Evolutionary conservation across 768 basidiomycete genomes (phyloP), one percentile per base, ranked within the genome.

Genomic region (Crucibulum laeve): DNA sequence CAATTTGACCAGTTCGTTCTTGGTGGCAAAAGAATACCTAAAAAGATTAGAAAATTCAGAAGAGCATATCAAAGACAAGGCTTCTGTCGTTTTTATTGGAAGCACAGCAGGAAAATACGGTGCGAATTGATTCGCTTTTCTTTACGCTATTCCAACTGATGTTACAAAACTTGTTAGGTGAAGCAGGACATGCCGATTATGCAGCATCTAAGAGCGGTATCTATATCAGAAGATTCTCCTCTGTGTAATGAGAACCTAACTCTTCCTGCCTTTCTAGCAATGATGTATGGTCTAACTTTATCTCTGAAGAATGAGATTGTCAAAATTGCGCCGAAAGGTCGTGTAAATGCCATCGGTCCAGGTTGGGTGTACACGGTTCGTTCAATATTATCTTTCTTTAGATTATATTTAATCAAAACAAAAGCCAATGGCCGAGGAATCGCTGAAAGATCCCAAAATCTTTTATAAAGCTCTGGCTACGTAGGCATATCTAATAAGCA

Each of bases 261-360:
- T 47, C 4, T 22, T 38, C 14, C 15, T n/a, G n/a, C n/a, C n/a
- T n/a, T n/a, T 6, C 18, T 18, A 84, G 84, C 77, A 4, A 71
- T 85, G 67, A 86, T 86, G 84, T 82, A 84, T 48, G 87, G 85
- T 1, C 55, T 88, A 25, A 77, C 76, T 3, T 61, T 81, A 52
- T 69, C 79, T 4, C 68, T 88, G 51, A 88, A 89, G 64, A 89
- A 88, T 58, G 86, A 90, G 61, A 87, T 88, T 42, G 86, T 90
- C 35, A 77, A 78, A 60, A 76, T 87, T 46, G 84, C 85, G 0
- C 82, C 84, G 0, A 70, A 60, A 43, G 87, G 76, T 0, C 70
- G 86, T n/a, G 84, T 87, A 3, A 88, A 88, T 50, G 68, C 69
- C 34, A 69, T 89, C 14, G 81, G 74, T 0, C 86, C 87, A 3